A percentile compares a stretch with the other conserved stretches of the same genome.
Conservation (phyloP, 2,329 filamentous ascomycete species). For the Penicillium sp. region DNA sequence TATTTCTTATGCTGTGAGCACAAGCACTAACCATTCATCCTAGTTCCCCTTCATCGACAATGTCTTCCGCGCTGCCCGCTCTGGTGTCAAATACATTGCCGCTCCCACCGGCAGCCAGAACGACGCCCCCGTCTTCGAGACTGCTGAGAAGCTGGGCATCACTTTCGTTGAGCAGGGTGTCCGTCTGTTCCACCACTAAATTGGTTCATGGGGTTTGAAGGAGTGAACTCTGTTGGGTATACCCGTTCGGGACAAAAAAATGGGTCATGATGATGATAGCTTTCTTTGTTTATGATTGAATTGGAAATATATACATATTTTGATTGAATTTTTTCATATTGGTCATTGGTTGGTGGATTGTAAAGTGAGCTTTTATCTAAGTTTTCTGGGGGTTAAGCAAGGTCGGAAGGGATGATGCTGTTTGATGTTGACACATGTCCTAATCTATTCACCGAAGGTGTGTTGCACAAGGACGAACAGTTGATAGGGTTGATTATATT, state of each 20-base stretch:
- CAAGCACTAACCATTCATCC: not conserved
- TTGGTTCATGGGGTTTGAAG: constrained; percentile 6
- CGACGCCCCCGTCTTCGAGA: constrained; percentile 64
- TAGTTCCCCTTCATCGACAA: constrained; percentile 98
- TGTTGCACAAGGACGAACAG: not conserved
- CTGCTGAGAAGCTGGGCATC: constrained; percentile 87
- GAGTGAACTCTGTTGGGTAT: constrained; percentile 1
- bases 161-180: constrained; percentile 95
- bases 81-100: constrained; percentile 93
- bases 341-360: not conserved
- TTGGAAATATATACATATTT: constrained; percentile 22
- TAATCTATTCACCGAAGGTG: not conserved
- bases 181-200: constrained; percentile 90
- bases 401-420: constrained; percentile 2
- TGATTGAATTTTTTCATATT: not conserved
- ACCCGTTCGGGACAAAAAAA: constrained; percentile 19
- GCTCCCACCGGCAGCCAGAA: constrained; percentile 77
- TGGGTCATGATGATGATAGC: constrained; percentile 34
- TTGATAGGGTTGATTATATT: not conserved
- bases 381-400: constrained; percentile 2
- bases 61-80: constrained; percentile 85
- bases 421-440: not conserved
- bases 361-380: not conserved
- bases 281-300: constrained; percentile 29
- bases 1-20: not conserved